A percentile compares a stretch with the other conserved stretches of the same genome.
Evolutionary conservation across 1,139 yeast genomes (phyloP).

Genomic region (Blastobotrys ciferrii): DNA sequence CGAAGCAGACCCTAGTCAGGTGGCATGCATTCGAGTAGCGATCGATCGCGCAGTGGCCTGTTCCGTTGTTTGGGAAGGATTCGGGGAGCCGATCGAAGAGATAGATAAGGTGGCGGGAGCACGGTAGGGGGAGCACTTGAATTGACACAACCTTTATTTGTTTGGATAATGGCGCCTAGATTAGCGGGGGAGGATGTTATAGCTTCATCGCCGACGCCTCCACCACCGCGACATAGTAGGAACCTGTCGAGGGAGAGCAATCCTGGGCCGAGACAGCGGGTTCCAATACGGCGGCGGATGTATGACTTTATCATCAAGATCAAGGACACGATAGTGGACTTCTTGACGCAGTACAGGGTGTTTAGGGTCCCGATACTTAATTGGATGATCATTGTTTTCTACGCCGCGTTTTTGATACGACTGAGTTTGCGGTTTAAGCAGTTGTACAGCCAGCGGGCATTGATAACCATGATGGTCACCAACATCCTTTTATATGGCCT

Average conservation of each 20-base stretch:
- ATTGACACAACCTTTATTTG: neutral
- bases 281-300: conserved; percentile 1
- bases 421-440: conserved; percentile 38
- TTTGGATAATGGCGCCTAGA: conserved; percentile 3
- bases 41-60: too few species aligned
- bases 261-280: neutral
- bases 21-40: too few species aligned
- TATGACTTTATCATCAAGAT: neutral
- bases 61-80: neutral
- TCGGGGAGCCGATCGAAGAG: neutral
- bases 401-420: conserved; percentile 34
- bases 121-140: too few species aligned
- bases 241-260: conserved; percentile 7
- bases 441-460: conserved; percentile 64
- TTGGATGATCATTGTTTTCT: conserved; percentile 35
- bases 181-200: conserved; percentile 9
- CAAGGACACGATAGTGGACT: conserved; percentile 22
- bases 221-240: conserved; percentile 9
- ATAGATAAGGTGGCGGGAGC: neutral
- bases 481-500: conserved; percentile 80
- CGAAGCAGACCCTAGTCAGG: too few species aligned
- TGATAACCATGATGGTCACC: conserved; percentile 78
- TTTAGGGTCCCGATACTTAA: conserved; percentile 36
- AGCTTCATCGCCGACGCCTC: neutral
- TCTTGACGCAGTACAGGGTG: conserved; percentile 31